Percentiles rank a stretch among this genome's conserved stretches.
These are phyloP conservation scores for Penicillium crystallinum DNA, from an alignment of 495 filamentous ascomycete species.

Conservation along the genomic window DNA sequence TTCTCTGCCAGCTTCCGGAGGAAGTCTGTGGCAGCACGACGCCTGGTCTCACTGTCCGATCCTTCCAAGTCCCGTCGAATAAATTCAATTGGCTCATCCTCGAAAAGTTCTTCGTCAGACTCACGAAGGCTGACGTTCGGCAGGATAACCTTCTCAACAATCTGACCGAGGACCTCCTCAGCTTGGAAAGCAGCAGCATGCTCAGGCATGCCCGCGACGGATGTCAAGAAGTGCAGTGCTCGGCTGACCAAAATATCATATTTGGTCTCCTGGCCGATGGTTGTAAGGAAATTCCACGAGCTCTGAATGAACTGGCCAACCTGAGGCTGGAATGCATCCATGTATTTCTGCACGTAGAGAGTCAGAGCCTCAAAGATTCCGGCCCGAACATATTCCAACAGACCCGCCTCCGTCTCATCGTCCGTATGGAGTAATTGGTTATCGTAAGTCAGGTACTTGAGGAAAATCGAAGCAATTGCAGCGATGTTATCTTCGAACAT, in stretches of 20 bases:
- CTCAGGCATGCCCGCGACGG: slow-evolving; percentile 66
- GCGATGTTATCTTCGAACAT: slow-evolving; percentile 82
- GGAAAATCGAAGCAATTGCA: slow-evolving; percentile 68
- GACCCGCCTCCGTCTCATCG: slow-evolving; percentile 81
- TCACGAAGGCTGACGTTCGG: slow-evolving; percentile 88
- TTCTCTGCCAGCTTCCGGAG: slow-evolving; percentile 78
- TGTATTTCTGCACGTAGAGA: slow-evolving; percentile 86
- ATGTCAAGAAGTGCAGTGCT: slow-evolving; percentile 88
- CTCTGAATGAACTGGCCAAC: slow-evolving; percentile 77
- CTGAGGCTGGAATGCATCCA: slow-evolving; percentile 79
- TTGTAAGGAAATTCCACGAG: slow-evolving; percentile 86
- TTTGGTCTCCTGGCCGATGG: slow-evolving; percentile 78
- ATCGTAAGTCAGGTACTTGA: slow-evolving; percentile 90
- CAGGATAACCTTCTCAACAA: slow-evolving; percentile 91
- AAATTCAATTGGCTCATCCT: slow-evolving; percentile 98
- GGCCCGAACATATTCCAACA: slow-evolving; percentile 78
- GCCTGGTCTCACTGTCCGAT: slow-evolving; percentile 87
- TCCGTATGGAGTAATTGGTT: slow-evolving; percentile 74
- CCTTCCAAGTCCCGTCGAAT: slow-evolving; percentile 94
- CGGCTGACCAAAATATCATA: slow-evolving; percentile 95
- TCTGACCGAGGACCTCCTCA: slow-evolving; percentile 64
- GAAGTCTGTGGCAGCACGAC: slow-evolving; percentile 91
- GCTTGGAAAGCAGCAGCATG: slow-evolving; percentile 85
- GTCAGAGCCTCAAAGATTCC: slow-evolving; percentile 86
- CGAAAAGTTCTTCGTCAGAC: slow-evolving; percentile 90